Evolutionary conservation across 2,329 filamentous ascomycete genomes (phyloP), one percentile per base, ranked within the genome.

Genomic region (Colletotrichum limetticola): DNA sequence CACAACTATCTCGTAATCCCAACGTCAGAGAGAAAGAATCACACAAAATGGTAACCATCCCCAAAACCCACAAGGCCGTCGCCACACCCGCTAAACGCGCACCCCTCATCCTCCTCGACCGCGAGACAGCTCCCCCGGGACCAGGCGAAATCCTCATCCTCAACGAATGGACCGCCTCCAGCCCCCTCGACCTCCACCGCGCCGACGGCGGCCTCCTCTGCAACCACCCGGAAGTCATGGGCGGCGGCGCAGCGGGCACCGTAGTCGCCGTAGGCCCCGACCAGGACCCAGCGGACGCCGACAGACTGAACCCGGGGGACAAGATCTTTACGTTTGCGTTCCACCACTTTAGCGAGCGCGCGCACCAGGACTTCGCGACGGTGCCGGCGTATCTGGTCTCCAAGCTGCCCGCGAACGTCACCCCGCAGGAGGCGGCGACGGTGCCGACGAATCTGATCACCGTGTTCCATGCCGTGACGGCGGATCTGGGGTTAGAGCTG

Each of bases 121-220:
- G 71, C 9, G 77, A 78, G 11, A 81, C 80, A 35, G 37, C 78
- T 30, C 57, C 78, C 12, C 86, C 86, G 0, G 71, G 75, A 1
- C 76, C 78, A 1, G 83, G 86, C 35, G 86, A 92, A 78, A 85
- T 91, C 46, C 83, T 86, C n/a, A 80, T 92, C 46, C 85, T 83
- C 24, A 86, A 90, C n/a, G 81, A 86, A 68, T 92, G 88, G 88
- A 90, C 89, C 1, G 86, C 89, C 5, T 91, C 90, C 1, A 89
- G 88, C 2, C 91, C 91, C 0, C 81, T 92, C 0, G 89, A 92
- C 76, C 82, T 92, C 4, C 91, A 92, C 79, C 86, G 89, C 72
- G 88, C 89, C 57, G 89, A 91, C 76, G 89, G 90, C 49, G 89
- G 88, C 0, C 82, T 92, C 0, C 79, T 91, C 11, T 83, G 91